Conservation (phyloP, 2,329 filamentous ascomycete species). For the Pseudogymnoascus sp. region DNA sequence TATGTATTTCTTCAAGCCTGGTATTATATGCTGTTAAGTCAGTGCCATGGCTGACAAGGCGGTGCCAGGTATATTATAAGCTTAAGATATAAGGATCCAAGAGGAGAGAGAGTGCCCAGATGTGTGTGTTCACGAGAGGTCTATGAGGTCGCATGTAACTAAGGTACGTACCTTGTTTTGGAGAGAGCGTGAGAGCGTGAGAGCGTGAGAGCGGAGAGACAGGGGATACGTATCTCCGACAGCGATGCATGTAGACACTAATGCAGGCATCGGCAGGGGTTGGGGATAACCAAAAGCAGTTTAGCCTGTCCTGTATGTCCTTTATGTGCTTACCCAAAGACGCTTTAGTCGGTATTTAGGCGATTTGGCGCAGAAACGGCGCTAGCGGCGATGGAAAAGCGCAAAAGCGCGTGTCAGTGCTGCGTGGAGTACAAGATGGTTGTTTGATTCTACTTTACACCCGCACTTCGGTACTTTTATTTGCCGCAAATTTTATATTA, state of each 20-base stretch:
- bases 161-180: not conserved
- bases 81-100: no score
- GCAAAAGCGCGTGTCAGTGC: constrained; percentile 8
- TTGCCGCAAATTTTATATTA: not conserved
- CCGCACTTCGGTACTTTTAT: not conserved
- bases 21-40: not conserved
- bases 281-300: not conserved
- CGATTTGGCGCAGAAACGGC: constrained; percentile 3
- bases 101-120: no score
- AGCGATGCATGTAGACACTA: not conserved
- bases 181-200: not conserved
- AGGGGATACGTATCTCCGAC: not conserved
- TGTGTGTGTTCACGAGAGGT: not conserved
- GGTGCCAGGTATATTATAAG: not conserved
- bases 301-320: not conserved
- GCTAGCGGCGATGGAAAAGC: constrained; percentile 2
- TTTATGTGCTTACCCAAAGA: not conserved
- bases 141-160: not conserved
- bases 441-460: not conserved
- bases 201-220: not conserved
- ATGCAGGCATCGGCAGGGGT: constrained; percentile 4
- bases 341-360: not conserved
- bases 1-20: not conserved
- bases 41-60: not conserved
- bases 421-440: not conserved